Base-by-base conservation (phyloP, 179 eudicot species). In the Silene coronaria region DNA sequence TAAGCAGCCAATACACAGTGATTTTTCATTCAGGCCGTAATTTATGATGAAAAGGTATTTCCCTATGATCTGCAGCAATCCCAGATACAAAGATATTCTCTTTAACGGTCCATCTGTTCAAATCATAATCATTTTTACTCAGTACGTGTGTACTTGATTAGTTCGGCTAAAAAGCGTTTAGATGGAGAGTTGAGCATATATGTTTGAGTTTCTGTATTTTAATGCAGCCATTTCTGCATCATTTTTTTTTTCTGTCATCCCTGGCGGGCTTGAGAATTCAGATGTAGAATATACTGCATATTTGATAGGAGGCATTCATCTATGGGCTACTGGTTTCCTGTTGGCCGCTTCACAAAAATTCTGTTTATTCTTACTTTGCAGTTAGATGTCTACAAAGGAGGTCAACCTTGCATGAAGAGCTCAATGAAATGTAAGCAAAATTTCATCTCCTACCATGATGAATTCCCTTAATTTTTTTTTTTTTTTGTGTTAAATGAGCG, bases 361-460 rank as follows among this genome's bases (percentile, higher is more conserved):
- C 6, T 30, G 11, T 45, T 66, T 26, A 13, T 72, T 60, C 42
- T 11, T 17, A 59, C 21, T 64, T 75, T 82, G 80, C 84, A 87
- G 88, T n/a, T 68, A 10, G 71, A 61, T 59, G 23, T 74, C 53
- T 53, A 23, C 36, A 73, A 69, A 70, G 83, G 84, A 76, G 77
- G 73, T 36, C 75, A 19, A 28, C 0, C 78, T 68, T 48, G 75
- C 42, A 51, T 51, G 17, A 77, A 85, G 73, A 75, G 36, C 46
- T 65, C 85, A 26, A 38, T 67, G 6, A 78, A 70, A 22, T 83
- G 92, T 89, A 84, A 86, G 89, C 73, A 63, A 30, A 28, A 21
- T 13, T 2, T n/a, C 42, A 69, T 74, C 63, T 42, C 65, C 58
- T 67, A 34, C 8, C n/a, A 3, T 67, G 48, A 73, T 5, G 21